phyloP scores from a whole-genome alignment of 768 basidiomycete genomes.

The Lyophyllum semitale region DNA sequence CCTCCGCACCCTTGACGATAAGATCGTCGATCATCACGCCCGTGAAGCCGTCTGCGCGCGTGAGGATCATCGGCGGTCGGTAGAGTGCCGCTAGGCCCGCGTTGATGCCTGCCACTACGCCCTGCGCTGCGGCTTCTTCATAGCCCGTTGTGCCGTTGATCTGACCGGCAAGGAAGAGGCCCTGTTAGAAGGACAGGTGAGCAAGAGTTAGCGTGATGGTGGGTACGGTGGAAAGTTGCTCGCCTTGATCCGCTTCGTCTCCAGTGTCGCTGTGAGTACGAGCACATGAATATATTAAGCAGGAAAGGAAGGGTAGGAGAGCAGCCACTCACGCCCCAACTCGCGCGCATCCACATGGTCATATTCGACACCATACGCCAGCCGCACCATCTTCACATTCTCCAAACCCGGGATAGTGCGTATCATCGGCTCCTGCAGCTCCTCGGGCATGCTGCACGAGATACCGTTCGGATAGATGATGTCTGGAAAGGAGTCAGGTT shows the following conservation, averaged over 20 bases:
- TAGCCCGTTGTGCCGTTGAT: conserved; percentile 95
- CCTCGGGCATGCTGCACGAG: conserved; percentile 85
- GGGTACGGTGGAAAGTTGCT: neutral
- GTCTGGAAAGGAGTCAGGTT: conserved; percentile 40
- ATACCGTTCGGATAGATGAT: conserved; percentile 90
- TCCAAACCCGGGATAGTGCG: conserved; percentile 85
- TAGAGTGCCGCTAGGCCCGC: conserved; percentile 71
- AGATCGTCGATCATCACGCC: conserved; percentile 95
- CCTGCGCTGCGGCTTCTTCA: conserved; percentile 92
- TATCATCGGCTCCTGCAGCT: conserved; percentile 81
- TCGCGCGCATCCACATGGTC: conserved; percentile 89
- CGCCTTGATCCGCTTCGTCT: conserved; percentile 83
- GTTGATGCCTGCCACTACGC: conserved; percentile 85
- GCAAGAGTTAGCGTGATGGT: too few relatives aligned
- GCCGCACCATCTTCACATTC: conserved; percentile 78
- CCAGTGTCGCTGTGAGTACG: conserved; percentile 67
- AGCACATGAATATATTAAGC: neutral
- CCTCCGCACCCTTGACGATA: conserved; percentile 84
- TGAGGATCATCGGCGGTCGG: conserved; percentile 60
- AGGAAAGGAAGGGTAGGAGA: neutral
- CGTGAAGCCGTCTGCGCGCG: conserved; percentile 83
- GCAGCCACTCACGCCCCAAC: conserved; percentile 55
- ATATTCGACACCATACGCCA: conserved; percentile 93
- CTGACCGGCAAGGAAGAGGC: conserved; percentile 87
- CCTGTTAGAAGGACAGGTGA: conserved; percentile 36